Percentiles rank a stretch among this genome's conserved stretches.
phyloP scores from a whole-genome alignment of 225 moss, liverwort and hornwort species.

The Pseudisothecium myosuroides region DNA sequence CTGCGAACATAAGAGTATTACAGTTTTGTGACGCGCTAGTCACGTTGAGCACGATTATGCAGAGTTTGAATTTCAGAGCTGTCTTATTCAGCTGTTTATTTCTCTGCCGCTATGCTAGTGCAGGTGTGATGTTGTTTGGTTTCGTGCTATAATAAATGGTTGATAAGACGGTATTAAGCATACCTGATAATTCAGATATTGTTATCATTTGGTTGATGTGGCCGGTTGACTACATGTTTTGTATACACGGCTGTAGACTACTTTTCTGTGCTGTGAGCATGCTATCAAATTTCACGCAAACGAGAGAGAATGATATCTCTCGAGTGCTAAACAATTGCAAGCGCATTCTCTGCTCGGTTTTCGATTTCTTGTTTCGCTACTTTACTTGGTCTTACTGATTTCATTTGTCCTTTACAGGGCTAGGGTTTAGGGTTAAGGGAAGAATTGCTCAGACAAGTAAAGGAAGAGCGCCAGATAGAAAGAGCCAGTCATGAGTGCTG shows the following conservation, averaged over 20 bases:
- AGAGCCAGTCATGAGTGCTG: conserved; percentile 42
- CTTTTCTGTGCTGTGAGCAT: neutral
- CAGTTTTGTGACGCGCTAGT: neutral
- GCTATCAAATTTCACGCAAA: neutral
- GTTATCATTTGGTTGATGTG: neutral
- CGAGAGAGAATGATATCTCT: neutral
- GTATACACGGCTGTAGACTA: neutral
- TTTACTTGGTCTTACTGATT: neutral
- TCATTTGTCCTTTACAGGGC: neutral
- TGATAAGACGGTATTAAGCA: neutral
- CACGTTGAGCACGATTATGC: neutral
- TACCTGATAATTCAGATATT: neutral
- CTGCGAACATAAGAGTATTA: neutral
- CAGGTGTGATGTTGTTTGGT: neutral
- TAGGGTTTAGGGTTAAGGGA: neutral
- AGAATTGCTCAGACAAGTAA: neutral
- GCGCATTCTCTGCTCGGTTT: neutral
- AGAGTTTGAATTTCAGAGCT: neutral
- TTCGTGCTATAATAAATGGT: neutral
- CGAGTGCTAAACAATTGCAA: neutral
- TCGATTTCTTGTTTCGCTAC: neutral
- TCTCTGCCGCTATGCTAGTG: neutral
- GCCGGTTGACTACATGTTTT: neutral
- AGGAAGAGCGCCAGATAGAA: neutral
- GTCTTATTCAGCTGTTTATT: neutral